These are phyloP conservation scores for Luvunga scandens DNA, from an alignment of 345 rosid species.

Conservation along the genomic window DNA sequence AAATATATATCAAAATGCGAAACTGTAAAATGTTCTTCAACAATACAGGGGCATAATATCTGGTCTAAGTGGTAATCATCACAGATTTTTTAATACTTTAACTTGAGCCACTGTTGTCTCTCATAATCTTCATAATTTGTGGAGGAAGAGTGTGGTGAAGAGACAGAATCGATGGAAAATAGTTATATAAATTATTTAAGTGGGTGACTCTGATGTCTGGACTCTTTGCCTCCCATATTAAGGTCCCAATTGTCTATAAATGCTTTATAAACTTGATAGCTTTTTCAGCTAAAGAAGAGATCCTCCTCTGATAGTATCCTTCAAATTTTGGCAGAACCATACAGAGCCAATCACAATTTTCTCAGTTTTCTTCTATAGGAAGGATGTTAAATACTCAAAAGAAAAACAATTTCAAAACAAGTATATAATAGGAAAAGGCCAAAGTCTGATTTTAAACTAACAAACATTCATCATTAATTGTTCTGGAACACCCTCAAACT, in stretches of 20 bases:
- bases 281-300: neutral
- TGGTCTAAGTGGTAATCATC: slow-evolving; percentile 40
- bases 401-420: neutral
- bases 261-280: neutral
- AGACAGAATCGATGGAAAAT: slow-evolving; percentile 15
- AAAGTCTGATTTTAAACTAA: neutral
- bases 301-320: neutral
- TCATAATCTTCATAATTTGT: slow-evolving; percentile 16
- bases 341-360: neutral
- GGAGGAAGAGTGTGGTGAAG: slow-evolving; percentile 9
- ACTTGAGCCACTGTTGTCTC: slow-evolving; percentile 18
- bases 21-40: neutral
- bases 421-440: neutral
- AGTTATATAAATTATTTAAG: neutral
- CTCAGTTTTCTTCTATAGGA: neutral
- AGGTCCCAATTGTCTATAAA: neutral
- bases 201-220: slow-evolving; percentile 9
- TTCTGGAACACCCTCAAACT: neutral
- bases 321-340: neutral
- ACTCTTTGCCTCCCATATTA: slow-evolving; percentile 32
- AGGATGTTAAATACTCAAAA: neutral
- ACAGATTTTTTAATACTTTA: slow-evolving; percentile 26
- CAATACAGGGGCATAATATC: slow-evolving; percentile 17
- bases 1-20: neutral
- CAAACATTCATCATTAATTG: neutral